Percentiles rank a stretch among this genome's conserved stretches.
Evolutionary conservation across 1,284 basidiomycete species (phyloP).

Genomic region (Trichosporon sp.): DNA sequence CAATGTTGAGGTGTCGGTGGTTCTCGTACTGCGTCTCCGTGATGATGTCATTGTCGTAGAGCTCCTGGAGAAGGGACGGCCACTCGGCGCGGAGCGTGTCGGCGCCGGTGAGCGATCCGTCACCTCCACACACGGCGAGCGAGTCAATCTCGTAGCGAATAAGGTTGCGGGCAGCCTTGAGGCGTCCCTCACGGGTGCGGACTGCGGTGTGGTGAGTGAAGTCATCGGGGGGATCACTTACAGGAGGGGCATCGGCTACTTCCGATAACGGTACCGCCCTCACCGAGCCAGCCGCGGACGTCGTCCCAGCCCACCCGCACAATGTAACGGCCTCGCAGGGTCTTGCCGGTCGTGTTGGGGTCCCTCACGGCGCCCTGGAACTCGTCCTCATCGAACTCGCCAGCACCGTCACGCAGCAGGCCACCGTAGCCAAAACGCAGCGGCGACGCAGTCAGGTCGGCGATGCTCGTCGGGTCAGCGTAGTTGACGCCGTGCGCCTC

Average conservation of each 20-base stretch:
- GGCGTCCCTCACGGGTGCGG: constrained; percentile 77
- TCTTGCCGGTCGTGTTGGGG: constrained; percentile 43
- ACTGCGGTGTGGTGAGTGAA: constrained; percentile 44
- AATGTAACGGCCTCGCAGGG: constrained; percentile 86
- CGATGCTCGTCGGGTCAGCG: constrained; percentile 28
- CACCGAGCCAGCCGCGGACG: constrained; percentile 87
- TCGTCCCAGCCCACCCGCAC: constrained; percentile 98
- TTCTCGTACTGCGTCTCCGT: constrained; percentile 63
- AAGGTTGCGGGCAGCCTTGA: constrained; percentile 80
- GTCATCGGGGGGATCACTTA: constrained; percentile 19
- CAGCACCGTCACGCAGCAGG: constrained; percentile 82
- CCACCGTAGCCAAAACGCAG: constrained; percentile 86
- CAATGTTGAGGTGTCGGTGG: constrained; percentile 85
- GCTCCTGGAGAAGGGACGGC: constrained; percentile 70
- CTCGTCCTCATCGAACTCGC: constrained; percentile 54
- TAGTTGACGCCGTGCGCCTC: constrained; percentile 25
- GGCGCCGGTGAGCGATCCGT: constrained; percentile 92
- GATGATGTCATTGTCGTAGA: constrained; percentile 65
- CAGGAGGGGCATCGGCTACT: constrained; percentile 82
- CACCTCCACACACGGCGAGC: constrained; percentile 92
- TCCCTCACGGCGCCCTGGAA: constrained; percentile 49
- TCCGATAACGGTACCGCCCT: constrained; percentile 95
- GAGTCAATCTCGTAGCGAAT: constrained; percentile 96
- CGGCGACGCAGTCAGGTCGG: constrained; percentile 38
- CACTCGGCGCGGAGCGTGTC: constrained; percentile 91